Evolutionary conservation across 805 yeast species (phyloP), one percentile per base, ranked within the genome.

Genomic region (Cyberlindnera mississippiensis): DNA sequence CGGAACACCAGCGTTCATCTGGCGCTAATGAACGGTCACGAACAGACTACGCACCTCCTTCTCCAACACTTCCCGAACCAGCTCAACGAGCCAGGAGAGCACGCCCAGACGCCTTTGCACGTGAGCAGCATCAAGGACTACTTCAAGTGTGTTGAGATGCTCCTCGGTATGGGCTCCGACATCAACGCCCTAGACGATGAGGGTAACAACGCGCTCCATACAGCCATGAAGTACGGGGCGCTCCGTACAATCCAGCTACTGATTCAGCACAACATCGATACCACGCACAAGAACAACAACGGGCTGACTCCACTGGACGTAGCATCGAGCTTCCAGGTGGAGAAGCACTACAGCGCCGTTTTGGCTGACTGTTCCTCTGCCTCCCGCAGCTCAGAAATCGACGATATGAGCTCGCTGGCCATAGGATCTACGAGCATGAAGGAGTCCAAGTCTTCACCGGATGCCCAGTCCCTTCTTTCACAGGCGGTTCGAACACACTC

Each of bases 141-240:
- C 57, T 72, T 72, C 44, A 82, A 79, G 28, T 82, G 90, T 49
- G 68, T 83, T 35, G 76, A 73, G 47, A 62, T 85, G 32, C 63
- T 88, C 16, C 63, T 87, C 4, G 83, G 83, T 28, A 75, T 82
- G 42, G 93, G 90, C 8, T 95, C 95, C 3, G 83, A 86, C 53
- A 69, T 88, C 35, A 80, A 84, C 51, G 59, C 78, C 4, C 80
- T 78, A 41, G 96, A 93, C 57, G 65, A 68, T 9, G 75, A 75
- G 13, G 95, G 93, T 1, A 85, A 88, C 56, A 81, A 95, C 3
- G 87, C 96, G 0, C 64, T 91, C 32, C 98, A 91, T 62, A 68
- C 84, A 39, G 95, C 96, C 0, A 73, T 86, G 50, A 82, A 83
- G 41, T 76, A 72, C 52, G 91, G 90, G 6, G 75, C 77, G 45